phyloP scores from a whole-genome alignment of 108 stramenopile species.

The Craspedostauros australis region DNA sequence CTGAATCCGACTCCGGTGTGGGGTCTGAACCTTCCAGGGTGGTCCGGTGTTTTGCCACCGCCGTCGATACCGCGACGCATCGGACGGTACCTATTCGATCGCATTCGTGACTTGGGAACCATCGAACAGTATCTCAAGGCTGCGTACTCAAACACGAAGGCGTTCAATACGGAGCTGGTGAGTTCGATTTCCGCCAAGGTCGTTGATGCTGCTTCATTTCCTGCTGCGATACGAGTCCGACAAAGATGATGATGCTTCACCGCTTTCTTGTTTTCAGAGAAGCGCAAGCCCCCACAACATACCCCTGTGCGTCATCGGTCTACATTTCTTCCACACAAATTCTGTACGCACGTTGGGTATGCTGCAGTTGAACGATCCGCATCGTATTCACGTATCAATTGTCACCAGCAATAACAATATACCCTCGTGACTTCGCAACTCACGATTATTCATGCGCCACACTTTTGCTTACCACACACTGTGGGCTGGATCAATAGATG shows the following conservation, averaged over 20 bases:
- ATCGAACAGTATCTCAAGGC: slow-evolving; percentile 59
- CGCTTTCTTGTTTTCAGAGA: too few relatives aligned
- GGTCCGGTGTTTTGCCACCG: slow-evolving; percentile 62
- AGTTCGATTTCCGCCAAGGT: slow-evolving; percentile 1
- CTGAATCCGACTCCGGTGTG: slow-evolving; percentile 86
- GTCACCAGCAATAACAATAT: too few relatives aligned
- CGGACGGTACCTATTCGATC: slow-evolving; percentile 62
- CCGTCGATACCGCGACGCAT: slow-evolving; percentile 52
- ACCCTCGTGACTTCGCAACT: too few relatives aligned
- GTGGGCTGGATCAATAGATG: too few relatives aligned
- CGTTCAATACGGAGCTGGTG: slow-evolving; percentile 43
- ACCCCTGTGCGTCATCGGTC: too few relatives aligned
- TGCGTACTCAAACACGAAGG: slow-evolving; percentile 39
- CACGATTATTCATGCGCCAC: too few relatives aligned
- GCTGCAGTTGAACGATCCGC: too few relatives aligned
- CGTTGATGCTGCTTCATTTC: neutral
- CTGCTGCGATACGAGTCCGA: neutral
- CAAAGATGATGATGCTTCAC: neutral
- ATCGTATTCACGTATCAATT: too few relatives aligned
- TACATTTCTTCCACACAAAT: too few relatives aligned
- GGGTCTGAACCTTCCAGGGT: slow-evolving; percentile 78
- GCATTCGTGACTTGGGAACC: slow-evolving; percentile 48
- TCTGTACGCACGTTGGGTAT: too few relatives aligned
- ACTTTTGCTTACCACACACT: too few relatives aligned
- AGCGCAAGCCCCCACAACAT: too few relatives aligned